These are phyloP conservation scores for Byssothecium circinans DNA, from an alignment of 2,329 filamentous ascomycete species.

Conservation along the genomic window DNA sequence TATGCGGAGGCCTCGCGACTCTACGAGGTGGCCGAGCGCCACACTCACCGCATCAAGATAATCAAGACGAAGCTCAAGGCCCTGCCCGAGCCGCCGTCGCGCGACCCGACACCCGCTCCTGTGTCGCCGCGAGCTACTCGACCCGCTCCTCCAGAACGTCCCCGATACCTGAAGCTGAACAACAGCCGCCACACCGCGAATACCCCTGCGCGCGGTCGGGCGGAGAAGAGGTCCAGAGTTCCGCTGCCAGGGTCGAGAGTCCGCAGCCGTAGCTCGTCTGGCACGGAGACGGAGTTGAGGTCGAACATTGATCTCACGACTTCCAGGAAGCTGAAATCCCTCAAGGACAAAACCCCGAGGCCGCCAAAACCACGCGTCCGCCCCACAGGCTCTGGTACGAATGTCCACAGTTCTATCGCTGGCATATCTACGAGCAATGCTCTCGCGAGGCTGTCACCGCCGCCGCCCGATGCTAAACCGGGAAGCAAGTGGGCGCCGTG, in stretches of 20 bases:
- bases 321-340: slow-evolving; percentile 31
- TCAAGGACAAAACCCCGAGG: slow-evolving; percentile 36
- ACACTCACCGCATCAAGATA: slow-evolving; percentile 59
- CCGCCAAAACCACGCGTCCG: slow-evolving; percentile 48
- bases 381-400: slow-evolving; percentile 53
- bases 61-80: slow-evolving; percentile 65
- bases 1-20: slow-evolving; percentile 60
- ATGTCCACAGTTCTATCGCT: slow-evolving; percentile 56
- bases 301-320: slow-evolving; percentile 24
- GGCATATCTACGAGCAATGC: slow-evolving; percentile 65
- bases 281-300: slow-evolving; percentile 18
- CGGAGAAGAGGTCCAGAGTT: slow-evolving; percentile 23
- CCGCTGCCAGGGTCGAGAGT: slow-evolving; percentile 17
- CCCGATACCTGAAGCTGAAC: slow-evolving; percentile 28
- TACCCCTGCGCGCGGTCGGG: slow-evolving; percentile 21
- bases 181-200: slow-evolving; percentile 21
- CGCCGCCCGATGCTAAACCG: slow-evolving; percentile 60
- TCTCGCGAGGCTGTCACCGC: slow-evolving; percentile 60
- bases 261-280: slow-evolving; percentile 19
- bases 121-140: slow-evolving; percentile 49
- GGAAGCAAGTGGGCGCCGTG: slow-evolving; percentile 65
- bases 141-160: slow-evolving; percentile 26
- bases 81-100: slow-evolving; percentile 61
- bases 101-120: slow-evolving; percentile 60
- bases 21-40: slow-evolving; percentile 60